Percentiles rank a stretch among this genome's conserved stretches.
phyloP scores from a whole-genome alignment of 2,329 filamentous ascomycete genomes.

The Polytolypa hystricis region DNA sequence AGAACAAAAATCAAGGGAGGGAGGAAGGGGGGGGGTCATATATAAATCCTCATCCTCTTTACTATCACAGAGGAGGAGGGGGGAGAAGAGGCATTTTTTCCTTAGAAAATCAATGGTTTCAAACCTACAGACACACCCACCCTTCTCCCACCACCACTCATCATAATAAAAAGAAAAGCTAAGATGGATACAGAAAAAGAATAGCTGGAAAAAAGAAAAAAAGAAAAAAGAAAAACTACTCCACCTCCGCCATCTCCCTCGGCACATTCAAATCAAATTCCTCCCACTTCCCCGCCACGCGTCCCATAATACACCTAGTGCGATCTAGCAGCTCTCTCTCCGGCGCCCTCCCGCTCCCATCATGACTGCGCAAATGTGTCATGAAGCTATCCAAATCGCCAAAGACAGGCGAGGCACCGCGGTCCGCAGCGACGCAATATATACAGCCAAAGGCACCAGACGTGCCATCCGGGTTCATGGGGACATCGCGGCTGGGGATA shows the following conservation, averaged over 20 bases:
- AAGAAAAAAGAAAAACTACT: too few relatives aligned
- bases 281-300: constrained; percentile 28
- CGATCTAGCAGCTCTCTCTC: constrained; percentile 28
- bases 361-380: constrained; percentile 31
- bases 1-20: too few relatives aligned
- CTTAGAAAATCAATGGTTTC: too few relatives aligned
- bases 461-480: constrained; percentile 11
- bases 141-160: too few relatives aligned
- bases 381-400: constrained; percentile 33
- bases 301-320: constrained; percentile 34
- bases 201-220: too few relatives aligned
- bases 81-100: too few relatives aligned
- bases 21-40: too few relatives aligned
- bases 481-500: constrained; percentile 24
- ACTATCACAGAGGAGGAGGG: too few relatives aligned
- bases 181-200: too few relatives aligned
- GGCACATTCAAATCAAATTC: constrained; percentile 40
- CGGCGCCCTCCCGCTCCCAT: constrained; percentile 14
- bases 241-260: constrained; percentile 14
- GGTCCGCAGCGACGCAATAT: constrained; percentile 34
- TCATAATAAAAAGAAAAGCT: too few relatives aligned
- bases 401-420: constrained; percentile 25
- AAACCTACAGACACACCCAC: too few relatives aligned
- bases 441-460: constrained; percentile 31
- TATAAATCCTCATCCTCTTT: too few relatives aligned